Evolutionary conservation across 164 flowering plant species (phyloP), one percentile per base, ranked within the genome.

Genomic region (Nymphaea colorata): DNA sequence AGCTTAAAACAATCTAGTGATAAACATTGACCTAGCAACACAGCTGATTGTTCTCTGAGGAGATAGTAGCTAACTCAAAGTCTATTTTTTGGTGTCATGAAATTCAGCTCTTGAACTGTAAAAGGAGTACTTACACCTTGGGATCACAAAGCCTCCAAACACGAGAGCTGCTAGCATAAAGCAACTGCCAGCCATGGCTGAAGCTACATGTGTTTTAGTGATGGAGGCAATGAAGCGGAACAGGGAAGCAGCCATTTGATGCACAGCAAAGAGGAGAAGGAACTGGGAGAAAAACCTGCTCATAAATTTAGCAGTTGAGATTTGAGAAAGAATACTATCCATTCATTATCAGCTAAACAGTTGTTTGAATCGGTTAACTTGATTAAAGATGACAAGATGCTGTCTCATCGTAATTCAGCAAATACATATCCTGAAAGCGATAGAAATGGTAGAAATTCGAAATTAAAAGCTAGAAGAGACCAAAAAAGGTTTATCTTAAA

Each of bases 211-310:
- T 43, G 83, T 87, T 64, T 75, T 84, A 68, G 67, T 84, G 53
- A 85, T 41, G 15, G 90, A 77, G 57, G 92, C 96, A 59, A 84
- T 5, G 66, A 83, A 83, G n/a, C 93, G 91, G 73, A 81, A 91
- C 82, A 86, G 72, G 51, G 93, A 83, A 59, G 74, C 69, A 45
- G 89, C 78, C 59, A 83, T 55, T 57, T 80, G 70, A 69, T 87
- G 93, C 66, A 84, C 72, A 18, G 76, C 80, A 75, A 87, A 89
- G 60, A 87, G 78, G 42, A 89, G 72, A 63, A 89, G 42, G 47
- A 89, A 69, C 17, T 91, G 97, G n/a, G 85, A 68, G 61, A 87
- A 70, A 68, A 87, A 89, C 83, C 95, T 91, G 71, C 4, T 51
- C 72, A 69, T 68, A 47, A 67, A 61, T 8, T 8, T 2, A n/a